A percentile compares a stretch with the other conserved stretches of the same genome.
These are phyloP conservation scores for Geotrichum fermentans DNA, from an alignment of 1,139 yeast species.

Conservation along the genomic window DNA sequence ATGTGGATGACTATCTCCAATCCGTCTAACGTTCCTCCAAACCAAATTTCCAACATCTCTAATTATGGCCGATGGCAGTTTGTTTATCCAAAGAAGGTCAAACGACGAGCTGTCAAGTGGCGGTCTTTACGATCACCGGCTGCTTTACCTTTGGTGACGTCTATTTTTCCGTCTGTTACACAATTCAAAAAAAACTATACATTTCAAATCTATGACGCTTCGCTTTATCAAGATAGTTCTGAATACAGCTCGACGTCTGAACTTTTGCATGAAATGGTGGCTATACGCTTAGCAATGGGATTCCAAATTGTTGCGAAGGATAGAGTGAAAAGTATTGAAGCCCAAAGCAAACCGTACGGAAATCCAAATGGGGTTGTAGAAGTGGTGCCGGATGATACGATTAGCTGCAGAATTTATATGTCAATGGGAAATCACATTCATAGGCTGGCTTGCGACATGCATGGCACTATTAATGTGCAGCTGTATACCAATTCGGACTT, in stretches of 20 bases:
- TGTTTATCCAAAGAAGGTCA: slow-evolving; percentile 69
- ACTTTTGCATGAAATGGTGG: slow-evolving; percentile 81
- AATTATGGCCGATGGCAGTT: slow-evolving; percentile 77
- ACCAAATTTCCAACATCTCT: slow-evolving; percentile 28
- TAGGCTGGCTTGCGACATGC: slow-evolving; percentile 65
- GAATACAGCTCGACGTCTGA: slow-evolving; percentile 54
- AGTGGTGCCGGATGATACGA: slow-evolving; percentile 42
- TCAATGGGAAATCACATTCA: slow-evolving; percentile 81
- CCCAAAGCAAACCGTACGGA: slow-evolving; percentile 53
- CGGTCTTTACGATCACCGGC: slow-evolving; percentile 90
- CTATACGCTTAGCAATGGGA: slow-evolving; percentile 74
- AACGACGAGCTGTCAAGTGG: slow-evolving; percentile 77
- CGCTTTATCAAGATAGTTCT: slow-evolving; percentile 51
- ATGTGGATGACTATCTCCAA: slow-evolving; percentile 33
- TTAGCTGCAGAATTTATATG: slow-evolving; percentile 65
- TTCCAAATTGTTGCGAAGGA: slow-evolving; percentile 83
- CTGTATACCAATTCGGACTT: slow-evolving; percentile 46
- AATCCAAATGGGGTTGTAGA: slow-evolving; percentile 41
- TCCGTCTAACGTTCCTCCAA: slow-evolving; percentile 31
- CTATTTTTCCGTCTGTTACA: slow-evolving; percentile 63
- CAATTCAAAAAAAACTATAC: slow-evolving; percentile 49
- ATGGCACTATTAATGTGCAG: slow-evolving; percentile 63
- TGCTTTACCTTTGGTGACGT: slow-evolving; percentile 74
- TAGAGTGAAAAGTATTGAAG: slow-evolving; percentile 60
- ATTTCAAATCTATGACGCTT: slow-evolving; percentile 60